These are phyloP conservation scores for Xylaria venustula DNA, from an alignment of 495 filamentous ascomycete genomes.

Conservation along the genomic window DNA sequence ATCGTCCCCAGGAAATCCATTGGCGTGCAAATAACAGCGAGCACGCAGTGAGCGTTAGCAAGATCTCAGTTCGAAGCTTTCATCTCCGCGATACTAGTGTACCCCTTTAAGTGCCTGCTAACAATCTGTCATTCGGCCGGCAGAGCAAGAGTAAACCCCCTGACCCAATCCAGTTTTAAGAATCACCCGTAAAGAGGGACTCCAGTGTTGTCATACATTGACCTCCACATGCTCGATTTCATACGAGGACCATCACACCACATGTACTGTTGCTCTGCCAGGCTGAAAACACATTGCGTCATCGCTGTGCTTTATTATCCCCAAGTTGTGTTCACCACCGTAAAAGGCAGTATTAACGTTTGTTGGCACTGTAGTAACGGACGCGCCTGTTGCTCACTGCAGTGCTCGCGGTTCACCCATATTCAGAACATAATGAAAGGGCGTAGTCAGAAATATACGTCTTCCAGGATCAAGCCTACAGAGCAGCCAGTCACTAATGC, in stretches of 20 bases:
- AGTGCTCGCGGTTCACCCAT: conserved; percentile 60
- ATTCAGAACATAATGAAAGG: conserved; percentile 20
- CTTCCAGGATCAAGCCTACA: conserved; percentile 26
- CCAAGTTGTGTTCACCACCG: not conserved
- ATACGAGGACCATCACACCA: not conserved
- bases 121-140: conserved; percentile 6
- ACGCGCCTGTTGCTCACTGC: conserved; percentile 46
- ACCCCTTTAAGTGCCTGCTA: not conserved
- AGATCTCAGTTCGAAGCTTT: conserved; percentile 3
- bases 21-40: conserved; percentile 59
- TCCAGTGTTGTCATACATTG: not conserved
- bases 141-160: conserved; percentile 13
- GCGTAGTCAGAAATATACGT: conserved; percentile 25
- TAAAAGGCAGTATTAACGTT: not conserved
- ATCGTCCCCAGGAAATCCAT: conserved; percentile 12
- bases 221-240: not conserved
- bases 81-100: conserved; percentile 10
- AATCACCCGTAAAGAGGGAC: not conserved
- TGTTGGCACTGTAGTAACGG: not conserved
- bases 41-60: conserved; percentile 65
- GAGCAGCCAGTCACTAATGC: conserved; percentile 16
- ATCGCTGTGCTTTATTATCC: conserved; percentile 14
- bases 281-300: conserved; percentile 3
- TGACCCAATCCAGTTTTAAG: not conserved
- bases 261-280: conserved; percentile 12